Evolutionary conservation across 2,329 filamentous ascomycete species (phyloP), one percentile per base, ranked within the genome.

Genomic region (Thelonectria rubi): DNA sequence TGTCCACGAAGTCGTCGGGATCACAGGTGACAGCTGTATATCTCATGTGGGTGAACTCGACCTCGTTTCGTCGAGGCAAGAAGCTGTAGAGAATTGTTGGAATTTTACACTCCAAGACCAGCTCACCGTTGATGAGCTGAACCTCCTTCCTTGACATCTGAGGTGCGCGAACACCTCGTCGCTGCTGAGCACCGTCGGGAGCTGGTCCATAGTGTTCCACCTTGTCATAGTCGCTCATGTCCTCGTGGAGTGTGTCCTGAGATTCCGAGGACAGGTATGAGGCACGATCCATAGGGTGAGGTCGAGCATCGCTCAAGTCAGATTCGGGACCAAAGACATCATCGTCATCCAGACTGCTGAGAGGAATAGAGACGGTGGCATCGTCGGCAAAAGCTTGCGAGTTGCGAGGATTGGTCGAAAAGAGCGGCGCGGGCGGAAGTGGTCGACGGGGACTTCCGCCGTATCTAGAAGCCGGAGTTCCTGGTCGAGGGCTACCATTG

Each of bases 11-110:
- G 75, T 98, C 93, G 76, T 97, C 94, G 0, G 94, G 96, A 74
- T 97, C 94, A 77, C 93, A 98, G 2, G 95, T 99, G n/a, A 97
- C 95, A 10, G 95, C 95, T 0, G 94, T 97, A 76, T 99, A 99
- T 55, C 95, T 90, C 94, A 98, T 98, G 74, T 98, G 94, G 0
- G 95, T 99, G 76, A 99, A 99, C 74, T 99, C 95, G 65, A 94
- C 85, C 76, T 97, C 94, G 74, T 97, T 93, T 62, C 94, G 88
- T 15, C 94, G 88, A 0, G 96, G 96, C 64, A 99, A 81, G 79
- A 99, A 99, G 75, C 93, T 97, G 85, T 98, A 96, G 42, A 99
- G 83, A 69, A 98, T 99, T 1, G 95, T 99, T 0, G 96, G 95
- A 68, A 99, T 99, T 80, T 99, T 99, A 84, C 95, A 98, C 80